phyloP scores from a whole-genome alignment of 208 protist genomes.

The Angomonas deanei region DNA sequence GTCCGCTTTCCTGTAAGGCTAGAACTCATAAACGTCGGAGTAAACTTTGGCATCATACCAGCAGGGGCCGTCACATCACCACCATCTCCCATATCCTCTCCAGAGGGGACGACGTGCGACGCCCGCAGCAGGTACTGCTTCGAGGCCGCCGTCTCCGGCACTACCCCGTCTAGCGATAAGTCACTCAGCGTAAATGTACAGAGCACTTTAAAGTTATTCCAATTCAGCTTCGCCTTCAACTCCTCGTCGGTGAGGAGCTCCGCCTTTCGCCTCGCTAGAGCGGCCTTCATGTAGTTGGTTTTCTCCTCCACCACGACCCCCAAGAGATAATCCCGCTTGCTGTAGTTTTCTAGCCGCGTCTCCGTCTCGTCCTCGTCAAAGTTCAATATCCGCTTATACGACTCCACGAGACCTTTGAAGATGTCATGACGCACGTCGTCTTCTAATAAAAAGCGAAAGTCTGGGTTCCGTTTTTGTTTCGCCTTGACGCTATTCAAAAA shows the following conservation, averaged over 20 bases:
- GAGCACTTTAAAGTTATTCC: conserved; percentile 74
- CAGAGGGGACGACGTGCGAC: not conserved
- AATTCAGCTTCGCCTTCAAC: conserved; percentile 73
- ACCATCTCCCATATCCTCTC: too few species aligned
- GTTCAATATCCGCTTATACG: conserved; percentile 66
- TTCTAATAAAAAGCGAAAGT: conserved; percentile 67
- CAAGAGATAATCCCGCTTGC: conserved; percentile 42
- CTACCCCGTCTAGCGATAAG: conserved; percentile 65
- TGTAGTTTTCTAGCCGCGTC: conserved; percentile 55
- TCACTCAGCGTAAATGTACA: conserved; percentile 63
- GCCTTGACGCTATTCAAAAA: conserved; percentile 57
- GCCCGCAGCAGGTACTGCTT: conserved; percentile 8
- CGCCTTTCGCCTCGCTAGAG: conserved; percentile 68
- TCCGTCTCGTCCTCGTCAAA: conserved; percentile 67
- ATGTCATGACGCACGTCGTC: conserved; percentile 73
- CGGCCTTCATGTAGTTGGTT: conserved; percentile 64
- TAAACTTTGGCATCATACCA: conserved; percentile 17
- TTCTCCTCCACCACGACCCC: conserved; percentile 66
- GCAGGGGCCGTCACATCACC: too few species aligned
- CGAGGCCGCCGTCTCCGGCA: conserved; percentile 51
- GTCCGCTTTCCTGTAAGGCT: conserved; percentile 12
- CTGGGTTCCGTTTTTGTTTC: conserved; percentile 57
- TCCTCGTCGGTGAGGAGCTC: conserved; percentile 84
- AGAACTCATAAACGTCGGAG: conserved; percentile 68
- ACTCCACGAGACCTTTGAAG: conserved; percentile 69